These are phyloP conservation scores for Colletotrichum echinochloae DNA, from an alignment of 2,329 filamentous ascomycete genomes.

Conservation along the genomic window DNA sequence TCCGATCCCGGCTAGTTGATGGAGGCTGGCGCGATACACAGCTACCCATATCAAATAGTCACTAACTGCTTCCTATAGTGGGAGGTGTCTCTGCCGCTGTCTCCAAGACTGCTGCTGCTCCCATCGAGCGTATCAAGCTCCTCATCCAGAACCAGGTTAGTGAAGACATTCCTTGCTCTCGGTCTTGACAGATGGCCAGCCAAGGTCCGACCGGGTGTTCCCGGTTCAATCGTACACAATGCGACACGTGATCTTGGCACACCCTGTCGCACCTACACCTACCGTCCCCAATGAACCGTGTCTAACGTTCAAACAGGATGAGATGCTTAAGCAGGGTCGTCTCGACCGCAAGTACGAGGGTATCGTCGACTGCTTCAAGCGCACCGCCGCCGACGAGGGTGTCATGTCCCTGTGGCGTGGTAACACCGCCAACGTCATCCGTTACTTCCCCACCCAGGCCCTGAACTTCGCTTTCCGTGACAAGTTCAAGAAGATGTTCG, in stretches of 20 bases:
- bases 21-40: not conserved
- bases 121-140: constrained; percentile 99
- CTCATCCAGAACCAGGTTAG: constrained; percentile 99
- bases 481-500: constrained; percentile 99
- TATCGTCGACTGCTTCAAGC: constrained; percentile 94
- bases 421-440: constrained; percentile 99
- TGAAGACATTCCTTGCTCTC: constrained; percentile 43
- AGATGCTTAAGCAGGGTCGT: constrained; percentile 99
- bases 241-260: constrained; percentile 32
- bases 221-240: constrained; percentile 4
- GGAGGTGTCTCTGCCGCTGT: constrained; percentile 99
- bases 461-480: constrained; percentile 99
- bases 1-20: not conserved
- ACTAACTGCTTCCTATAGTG: constrained; percentile 70
- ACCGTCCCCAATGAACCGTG: too few species aligned
- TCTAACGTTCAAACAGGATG: constrained; percentile 77
- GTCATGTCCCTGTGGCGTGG: constrained; percentile 96
- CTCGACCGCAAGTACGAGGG: constrained; percentile 97
- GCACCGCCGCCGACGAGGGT: constrained; percentile 92
- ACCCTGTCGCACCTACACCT: not conserved
- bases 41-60: not conserved
- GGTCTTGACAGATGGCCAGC: constrained; percentile 19
- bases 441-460: constrained; percentile 99
- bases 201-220: constrained; percentile 17
- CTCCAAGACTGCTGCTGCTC: constrained; percentile 99